phyloP scores from a whole-genome alignment of 768 basidiomycete genomes.

The Mycena galericulata region DNA sequence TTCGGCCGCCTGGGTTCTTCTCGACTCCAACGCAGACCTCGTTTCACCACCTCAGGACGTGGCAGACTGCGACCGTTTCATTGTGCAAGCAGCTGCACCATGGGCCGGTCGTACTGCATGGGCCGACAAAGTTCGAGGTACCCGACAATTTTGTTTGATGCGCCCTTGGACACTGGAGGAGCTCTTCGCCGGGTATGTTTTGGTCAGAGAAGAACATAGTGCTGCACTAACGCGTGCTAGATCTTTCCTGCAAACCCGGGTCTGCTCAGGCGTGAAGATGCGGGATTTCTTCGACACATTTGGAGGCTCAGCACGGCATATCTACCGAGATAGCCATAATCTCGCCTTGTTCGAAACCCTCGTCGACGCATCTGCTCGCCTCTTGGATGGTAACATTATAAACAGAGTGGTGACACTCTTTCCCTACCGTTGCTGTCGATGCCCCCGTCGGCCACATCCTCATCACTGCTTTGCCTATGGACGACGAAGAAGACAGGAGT shows the following conservation, averaged over 20 bases:
- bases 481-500: conserved; percentile 14
- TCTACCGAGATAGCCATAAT: conserved; percentile 9
- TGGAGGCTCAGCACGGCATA: conserved; percentile 20
- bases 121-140: not conserved
- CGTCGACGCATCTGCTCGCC: not conserved
- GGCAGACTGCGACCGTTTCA: not conserved
- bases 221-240: not conserved
- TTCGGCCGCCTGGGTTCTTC: not conserved
- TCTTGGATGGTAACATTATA: conserved; percentile 1
- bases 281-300: conserved; percentile 17
- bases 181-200: conserved; percentile 8
- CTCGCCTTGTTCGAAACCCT: not conserved
- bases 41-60: not conserved
- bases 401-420: not conserved
- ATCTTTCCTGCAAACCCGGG: conserved; percentile 12
- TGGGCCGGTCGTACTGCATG: not conserved
- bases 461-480: conserved; percentile 3
- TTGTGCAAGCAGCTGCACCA: conserved; percentile 15
- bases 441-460: conserved; percentile 13
- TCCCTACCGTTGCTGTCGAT: conserved; percentile 1
- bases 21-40: conserved; percentile 4
- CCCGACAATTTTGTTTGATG: conserved; percentile 14
- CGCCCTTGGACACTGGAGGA: conserved; percentile 13
- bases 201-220: not conserved
- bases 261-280: conserved; percentile 1